Conservation (phyloP, 2,329 filamentous ascomycete species). For the Paraphoma sp. region DNA sequence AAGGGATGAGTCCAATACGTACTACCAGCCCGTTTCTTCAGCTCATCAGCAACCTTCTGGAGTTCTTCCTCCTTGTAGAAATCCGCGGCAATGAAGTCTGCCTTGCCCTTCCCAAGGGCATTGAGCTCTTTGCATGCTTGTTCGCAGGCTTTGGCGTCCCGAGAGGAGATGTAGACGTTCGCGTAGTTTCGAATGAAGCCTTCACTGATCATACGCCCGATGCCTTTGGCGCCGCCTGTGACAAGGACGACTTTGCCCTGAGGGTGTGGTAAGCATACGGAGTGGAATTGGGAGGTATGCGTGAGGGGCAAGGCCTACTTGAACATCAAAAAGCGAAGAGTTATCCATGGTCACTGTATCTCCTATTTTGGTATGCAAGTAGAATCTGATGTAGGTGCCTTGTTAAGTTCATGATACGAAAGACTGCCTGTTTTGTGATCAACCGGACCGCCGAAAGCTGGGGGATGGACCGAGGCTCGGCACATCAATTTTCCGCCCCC, state of each 20-base stretch:
- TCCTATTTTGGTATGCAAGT: not conserved
- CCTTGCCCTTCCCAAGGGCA: slow-evolving; percentile 61
- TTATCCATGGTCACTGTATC: slow-evolving; percentile 39
- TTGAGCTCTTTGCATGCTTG: slow-evolving; percentile 66
- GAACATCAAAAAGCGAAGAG: slow-evolving; percentile 45
- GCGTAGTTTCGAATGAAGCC: slow-evolving; percentile 70
- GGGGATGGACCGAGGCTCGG: not conserved
- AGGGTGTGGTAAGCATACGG: not conserved
- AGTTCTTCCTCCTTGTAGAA: slow-evolving; percentile 68
- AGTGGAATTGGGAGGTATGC: not conserved
- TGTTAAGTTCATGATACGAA: not conserved
- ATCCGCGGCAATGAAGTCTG: slow-evolving; percentile 67
- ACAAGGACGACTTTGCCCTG: slow-evolving; percentile 55
- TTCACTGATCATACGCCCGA: slow-evolving; percentile 72
- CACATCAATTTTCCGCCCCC: not conserved
- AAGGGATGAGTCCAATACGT: slow-evolving; percentile 11
- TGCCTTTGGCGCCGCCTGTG: slow-evolving; percentile 61
- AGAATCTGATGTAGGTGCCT: not conserved
- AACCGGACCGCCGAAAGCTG: not conserved
- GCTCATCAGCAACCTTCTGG: slow-evolving; percentile 62
- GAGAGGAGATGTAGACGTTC: slow-evolving; percentile 73
- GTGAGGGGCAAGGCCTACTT: slow-evolving; percentile 21
- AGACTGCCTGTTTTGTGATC: not conserved
- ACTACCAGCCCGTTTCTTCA: slow-evolving; percentile 59
- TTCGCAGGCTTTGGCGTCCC: slow-evolving; percentile 66